Conservation (phyloP, 140 eudicot species). For the Stevia rebaudiana region DNA sequence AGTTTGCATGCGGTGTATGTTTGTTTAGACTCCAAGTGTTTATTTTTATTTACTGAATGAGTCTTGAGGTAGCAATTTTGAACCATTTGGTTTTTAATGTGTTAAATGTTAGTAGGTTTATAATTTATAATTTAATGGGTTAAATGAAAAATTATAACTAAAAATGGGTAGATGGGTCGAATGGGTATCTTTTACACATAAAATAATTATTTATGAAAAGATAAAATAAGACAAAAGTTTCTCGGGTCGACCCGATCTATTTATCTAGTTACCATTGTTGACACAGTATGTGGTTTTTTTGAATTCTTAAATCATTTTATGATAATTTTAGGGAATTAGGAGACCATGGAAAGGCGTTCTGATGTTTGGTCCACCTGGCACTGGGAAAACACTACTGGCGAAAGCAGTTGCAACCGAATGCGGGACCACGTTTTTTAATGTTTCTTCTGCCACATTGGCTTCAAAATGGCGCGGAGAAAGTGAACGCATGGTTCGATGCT, state of each 20-base stretch:
- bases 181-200: no score
- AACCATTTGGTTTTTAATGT: background rate
- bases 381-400: constrained; percentile 96
- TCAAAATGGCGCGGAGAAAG: constrained; percentile 99
- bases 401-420: constrained; percentile 99
- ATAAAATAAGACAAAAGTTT: background rate
- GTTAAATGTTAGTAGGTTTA: background rate
- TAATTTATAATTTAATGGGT: background rate
- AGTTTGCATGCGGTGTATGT: background rate
- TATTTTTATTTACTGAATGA: background rate
- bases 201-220: background rate
- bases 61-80: background rate
- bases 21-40: no score
- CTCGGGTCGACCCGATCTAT: background rate
- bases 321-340: constrained; percentile 70
- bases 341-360: constrained; percentile 99
- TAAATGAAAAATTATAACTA: background rate
- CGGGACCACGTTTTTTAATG: constrained; percentile 96
- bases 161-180: background rate
- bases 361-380: constrained; percentile 99
- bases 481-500: constrained; percentile 97
- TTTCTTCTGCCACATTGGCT: constrained; percentile 96
- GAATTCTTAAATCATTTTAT: background rate
- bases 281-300: constrained; percentile 6
- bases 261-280: background rate